Evolutionary conservation across 768 basidiomycete genomes (phyloP).

Genomic region (Galerina sulciceps): DNA sequence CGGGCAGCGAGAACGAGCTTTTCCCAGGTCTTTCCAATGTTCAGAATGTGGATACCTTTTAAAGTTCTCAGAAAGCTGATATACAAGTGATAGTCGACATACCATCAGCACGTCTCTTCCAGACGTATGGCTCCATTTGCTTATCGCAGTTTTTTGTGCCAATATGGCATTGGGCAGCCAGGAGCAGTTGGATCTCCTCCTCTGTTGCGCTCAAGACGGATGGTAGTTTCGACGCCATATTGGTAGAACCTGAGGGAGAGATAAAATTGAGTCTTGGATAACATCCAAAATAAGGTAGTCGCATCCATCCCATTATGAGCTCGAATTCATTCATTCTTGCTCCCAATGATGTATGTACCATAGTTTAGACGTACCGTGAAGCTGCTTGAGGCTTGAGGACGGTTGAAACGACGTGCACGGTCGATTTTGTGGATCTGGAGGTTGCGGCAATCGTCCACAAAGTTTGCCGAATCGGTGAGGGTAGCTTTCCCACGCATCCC

Average conservation of each 20-base stretch:
- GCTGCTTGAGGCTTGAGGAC: conserved; percentile 42
- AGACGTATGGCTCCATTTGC: conserved; percentile 98
- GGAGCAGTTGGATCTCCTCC: conserved; percentile 95
- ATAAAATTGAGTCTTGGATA: conserved; percentile 24
- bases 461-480: conserved; percentile 33
- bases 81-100: conserved; percentile 32
- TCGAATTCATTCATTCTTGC: conserved; percentile 36
- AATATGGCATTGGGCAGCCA: conserved; percentile 95
- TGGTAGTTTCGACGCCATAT: conserved; percentile 89
- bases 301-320: conserved; percentile 48
- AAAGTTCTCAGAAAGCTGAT: conserved; percentile 15
- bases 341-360: conserved; percentile 18
- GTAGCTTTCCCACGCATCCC: conserved; percentile 38
- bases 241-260: conserved; percentile 36
- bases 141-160: conserved; percentile 99
- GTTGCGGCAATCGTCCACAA: conserved; percentile 35
- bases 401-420: conserved; percentile 51
- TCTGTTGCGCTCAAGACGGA: conserved; percentile 92
- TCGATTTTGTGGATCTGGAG: conserved; percentile 41
- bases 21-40: conserved; percentile 99
- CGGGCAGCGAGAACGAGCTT: conserved; percentile 98
- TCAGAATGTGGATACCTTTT: conserved; percentile 92
- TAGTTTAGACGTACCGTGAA: conserved; percentile 46
- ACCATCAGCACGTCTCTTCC: conserved; percentile 96
- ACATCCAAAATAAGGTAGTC: conserved; percentile 37